Evolutionary conservation across 768 basidiomycete species (phyloP), one percentile per base, ranked within the genome.

Genomic region (Lactarius pseudohatsudake): DNA sequence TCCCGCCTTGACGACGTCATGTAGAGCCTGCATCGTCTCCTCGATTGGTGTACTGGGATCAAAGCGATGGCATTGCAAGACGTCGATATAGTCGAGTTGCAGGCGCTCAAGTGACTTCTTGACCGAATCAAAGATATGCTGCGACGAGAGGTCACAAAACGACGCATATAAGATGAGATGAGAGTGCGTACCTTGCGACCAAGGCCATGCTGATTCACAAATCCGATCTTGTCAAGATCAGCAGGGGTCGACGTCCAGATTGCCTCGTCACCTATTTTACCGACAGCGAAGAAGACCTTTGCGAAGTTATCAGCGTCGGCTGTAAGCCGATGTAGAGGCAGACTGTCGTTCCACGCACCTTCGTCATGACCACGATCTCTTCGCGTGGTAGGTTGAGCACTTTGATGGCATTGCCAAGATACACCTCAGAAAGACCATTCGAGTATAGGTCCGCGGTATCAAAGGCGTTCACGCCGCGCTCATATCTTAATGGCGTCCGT

Each of bases 111-210:
- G 75, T 55, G 85, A 85, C 18, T 78, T 76, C 71, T 87, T 86
- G 41, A 89, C 83, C 0, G 85, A 78, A 40, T 87, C 88, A 70
- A 93, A 92, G 45, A 92, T 91, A 71, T 87, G 85, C 86, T 91
- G 57, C 9, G 15, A 36, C 4, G n/a, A 56, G 47, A 57, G 28
- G 7, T 65, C 61, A 69, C 1, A 43, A 57, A 28, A 56, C n/a
- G 16, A 3, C 5, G n/a, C 5, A 20, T 20, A 36, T 11, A 13
- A 10, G 59, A 58, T 53, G 59, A 58, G 34, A n/a, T 20, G 13
- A 4, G 43, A 41, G 2, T 11, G 41, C 59, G 18, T 20, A 77
- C 76, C 73, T 78, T 81, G 54, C 81, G 75, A 34, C 72, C 73
- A 3, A 78, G 71, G 6, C 78, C 79, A 43, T 68, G 59, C 56